Percentiles rank a stretch among this genome's conserved stretches.
phyloP scores from a whole-genome alignment of 768 basidiomycete genomes.

The Mycena sanguinolenta region DNA sequence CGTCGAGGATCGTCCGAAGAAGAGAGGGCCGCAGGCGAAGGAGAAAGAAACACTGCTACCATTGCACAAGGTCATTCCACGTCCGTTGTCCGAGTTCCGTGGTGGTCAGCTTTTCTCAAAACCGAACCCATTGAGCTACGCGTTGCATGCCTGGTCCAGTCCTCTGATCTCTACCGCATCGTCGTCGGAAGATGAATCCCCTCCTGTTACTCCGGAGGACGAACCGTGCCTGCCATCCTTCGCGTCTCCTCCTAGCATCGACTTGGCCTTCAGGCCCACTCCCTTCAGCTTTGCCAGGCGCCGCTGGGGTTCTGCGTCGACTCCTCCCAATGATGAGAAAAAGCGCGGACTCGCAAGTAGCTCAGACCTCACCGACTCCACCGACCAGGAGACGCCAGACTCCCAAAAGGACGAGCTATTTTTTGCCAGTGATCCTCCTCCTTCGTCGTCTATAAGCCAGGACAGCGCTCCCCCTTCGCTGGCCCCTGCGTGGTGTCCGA shows the following conservation, averaged over 20 bases:
- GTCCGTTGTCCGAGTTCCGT: constrained; percentile 54
- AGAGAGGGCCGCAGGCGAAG: constrained; percentile 43
- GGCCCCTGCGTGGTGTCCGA: constrained; percentile 26
- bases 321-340: constrained; percentile 52
- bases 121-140: constrained; percentile 74
- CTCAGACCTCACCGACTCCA: constrained; percentile 14
- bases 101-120: constrained; percentile 66
- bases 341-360: constrained; percentile 11
- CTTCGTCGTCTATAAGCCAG: constrained; percentile 19
- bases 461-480: constrained; percentile 8
- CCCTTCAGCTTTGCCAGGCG: constrained; percentile 75
- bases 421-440: constrained; percentile 13
- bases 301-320: constrained; percentile 65
- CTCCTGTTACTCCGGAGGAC: constrained; percentile 73
- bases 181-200: constrained; percentile 61
- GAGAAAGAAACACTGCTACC: constrained; percentile 37
- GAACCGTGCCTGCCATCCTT: constrained; percentile 63
- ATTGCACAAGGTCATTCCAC: constrained; percentile 56
- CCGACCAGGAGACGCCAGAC: constrained; percentile 4
- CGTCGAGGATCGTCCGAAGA: constrained; percentile 50
- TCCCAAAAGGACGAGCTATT: constrained; percentile 18
- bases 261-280: constrained; percentile 69
- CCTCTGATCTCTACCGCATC: constrained; percentile 58
- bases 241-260: constrained; percentile 54
- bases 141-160: constrained; percentile 68